Evolutionary conservation across 768 basidiomycete species (phyloP), one percentile per base, ranked within the genome.

Genomic region (Psilocybe tampanensis): DNA sequence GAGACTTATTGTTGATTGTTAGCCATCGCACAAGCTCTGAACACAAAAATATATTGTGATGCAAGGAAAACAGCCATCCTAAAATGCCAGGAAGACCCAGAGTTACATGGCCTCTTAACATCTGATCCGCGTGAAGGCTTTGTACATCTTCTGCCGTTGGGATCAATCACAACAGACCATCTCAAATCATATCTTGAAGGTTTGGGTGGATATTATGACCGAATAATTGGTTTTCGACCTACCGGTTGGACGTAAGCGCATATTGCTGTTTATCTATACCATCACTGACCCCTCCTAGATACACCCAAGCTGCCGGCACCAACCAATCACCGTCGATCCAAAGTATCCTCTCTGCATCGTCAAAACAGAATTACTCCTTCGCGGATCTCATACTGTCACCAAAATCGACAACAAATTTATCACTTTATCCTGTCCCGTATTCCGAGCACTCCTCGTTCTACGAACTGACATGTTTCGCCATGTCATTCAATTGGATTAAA

Each of bases 401-500:
- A 43, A 91, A 90, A 57, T 92, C 93, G 11, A 89, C 88, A 15
- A 62, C 84, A 15, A 72, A 76, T 29, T 70, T 90, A 44, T 88
- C 89, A 73, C 75, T 97, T 42, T 93, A 88, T 66, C 90, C 92
- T 51, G 86, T 92, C 53, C 90, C 88, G 9, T 98, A 98, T 68
- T 98, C 95, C 5, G 97, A 98, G 68, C 96, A 98, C 70, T 94
- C 92, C 29, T 94, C 92, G 32, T 98, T 98, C 72, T 92, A 92
- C 64, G 96, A 98, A 72, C 78, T 96, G 60, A 96, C 94, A 11
- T 95, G 94, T 69, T 98, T 98, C 69, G 94, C 94, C 3, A 82
- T 98, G 73, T 94, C 92, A 18, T 78, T 94, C 42, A 83, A 85
- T 60, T 96, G 87, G 89, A 80, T 74, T 0, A 88, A 85, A 68